phyloP scores from a whole-genome alignment of 352 stramenopile genomes.

The Aphanomyces astaci region DNA sequence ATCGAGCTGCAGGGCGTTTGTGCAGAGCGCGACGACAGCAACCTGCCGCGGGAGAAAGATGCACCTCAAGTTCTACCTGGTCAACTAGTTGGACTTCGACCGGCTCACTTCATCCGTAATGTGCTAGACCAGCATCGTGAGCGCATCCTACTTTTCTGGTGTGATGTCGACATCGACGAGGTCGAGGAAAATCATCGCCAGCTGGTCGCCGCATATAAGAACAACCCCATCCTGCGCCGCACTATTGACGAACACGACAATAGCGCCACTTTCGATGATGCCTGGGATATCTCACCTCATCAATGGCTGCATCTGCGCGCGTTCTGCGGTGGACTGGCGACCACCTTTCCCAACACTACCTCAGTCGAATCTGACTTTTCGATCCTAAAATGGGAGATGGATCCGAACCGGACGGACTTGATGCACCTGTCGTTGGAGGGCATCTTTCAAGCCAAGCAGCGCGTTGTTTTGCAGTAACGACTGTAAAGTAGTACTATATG shows the following conservation, averaged over 20 bases:
- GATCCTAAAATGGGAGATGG: slow-evolving; percentile 56
- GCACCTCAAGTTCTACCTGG: too few relatives aligned
- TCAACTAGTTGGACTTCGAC: too few relatives aligned
- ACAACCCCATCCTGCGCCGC: background rate
- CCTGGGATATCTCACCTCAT: slow-evolving; percentile 1
- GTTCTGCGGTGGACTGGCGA: slow-evolving; percentile 44
- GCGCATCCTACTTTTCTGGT: background rate
- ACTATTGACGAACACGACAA: slow-evolving; percentile 1
- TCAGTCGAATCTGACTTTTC: slow-evolving; percentile 36
- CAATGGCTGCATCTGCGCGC: background rate
- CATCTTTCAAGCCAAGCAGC: slow-evolving; percentile 58
- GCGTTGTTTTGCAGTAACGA: too few relatives aligned
- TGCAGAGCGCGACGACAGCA: too few relatives aligned
- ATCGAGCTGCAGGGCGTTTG: too few relatives aligned
- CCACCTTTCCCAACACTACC: slow-evolving; percentile 37
- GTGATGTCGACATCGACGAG: background rate
- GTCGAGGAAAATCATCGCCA: background rate
- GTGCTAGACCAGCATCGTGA: background rate
- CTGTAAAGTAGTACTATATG: too few relatives aligned
- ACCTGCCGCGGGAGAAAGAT: too few relatives aligned
- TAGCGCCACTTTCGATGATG: background rate
- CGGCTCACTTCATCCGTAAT: background rate
- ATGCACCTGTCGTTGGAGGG: slow-evolving; percentile 56
- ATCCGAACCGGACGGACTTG: slow-evolving; percentile 49
- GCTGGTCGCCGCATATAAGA: background rate